Conservation (phyloP, 2,329 filamentous ascomycete species). For the Penicillium sp. region DNA sequence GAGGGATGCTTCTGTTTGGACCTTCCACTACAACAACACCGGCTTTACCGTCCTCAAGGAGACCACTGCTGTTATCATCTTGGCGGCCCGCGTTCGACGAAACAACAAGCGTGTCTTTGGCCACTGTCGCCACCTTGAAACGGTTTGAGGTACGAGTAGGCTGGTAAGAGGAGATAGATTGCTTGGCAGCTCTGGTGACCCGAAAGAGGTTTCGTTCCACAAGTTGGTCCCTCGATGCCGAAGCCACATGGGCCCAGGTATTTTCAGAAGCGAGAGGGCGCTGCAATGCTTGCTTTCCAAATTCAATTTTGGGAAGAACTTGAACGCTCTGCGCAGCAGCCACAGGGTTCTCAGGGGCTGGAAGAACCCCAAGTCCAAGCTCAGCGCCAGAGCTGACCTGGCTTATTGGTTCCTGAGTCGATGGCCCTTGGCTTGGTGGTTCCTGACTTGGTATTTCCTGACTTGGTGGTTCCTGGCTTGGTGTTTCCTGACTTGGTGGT, state of each 20-base stretch:
- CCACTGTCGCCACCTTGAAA: not conserved
- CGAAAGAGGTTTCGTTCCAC: not conserved
- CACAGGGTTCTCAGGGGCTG: not conserved
- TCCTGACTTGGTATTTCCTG: too few relatives aligned
- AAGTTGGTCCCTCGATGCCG: not conserved
- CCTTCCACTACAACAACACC: constrained; percentile 26
- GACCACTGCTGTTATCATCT: constrained; percentile 9
- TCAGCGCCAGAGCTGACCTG: not conserved
- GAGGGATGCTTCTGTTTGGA: constrained; percentile 17
- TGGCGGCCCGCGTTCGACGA: not conserved
- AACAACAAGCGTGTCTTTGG: not conserved
- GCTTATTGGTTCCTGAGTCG: too few relatives aligned
- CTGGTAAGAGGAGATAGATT: not conserved
- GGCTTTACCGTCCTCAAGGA: constrained; percentile 24
- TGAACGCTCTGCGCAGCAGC: not conserved
- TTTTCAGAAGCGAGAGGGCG: not conserved
- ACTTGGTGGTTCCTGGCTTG: too few relatives aligned
- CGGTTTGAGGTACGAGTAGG: not conserved
- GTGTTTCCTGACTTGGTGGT: too few relatives aligned
- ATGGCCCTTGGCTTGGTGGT: too few relatives aligned
- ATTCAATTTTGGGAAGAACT: not conserved
- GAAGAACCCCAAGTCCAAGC: not conserved
- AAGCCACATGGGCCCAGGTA: constrained; percentile 5
- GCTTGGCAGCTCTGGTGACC: not conserved
- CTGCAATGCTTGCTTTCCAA: not conserved